A percentile compares a stretch with the other conserved stretches of the same genome.
phyloP scores from a whole-genome alignment of 2,329 filamentous ascomycete genomes.

The Zymoseptoria pseudotritici region DNA sequence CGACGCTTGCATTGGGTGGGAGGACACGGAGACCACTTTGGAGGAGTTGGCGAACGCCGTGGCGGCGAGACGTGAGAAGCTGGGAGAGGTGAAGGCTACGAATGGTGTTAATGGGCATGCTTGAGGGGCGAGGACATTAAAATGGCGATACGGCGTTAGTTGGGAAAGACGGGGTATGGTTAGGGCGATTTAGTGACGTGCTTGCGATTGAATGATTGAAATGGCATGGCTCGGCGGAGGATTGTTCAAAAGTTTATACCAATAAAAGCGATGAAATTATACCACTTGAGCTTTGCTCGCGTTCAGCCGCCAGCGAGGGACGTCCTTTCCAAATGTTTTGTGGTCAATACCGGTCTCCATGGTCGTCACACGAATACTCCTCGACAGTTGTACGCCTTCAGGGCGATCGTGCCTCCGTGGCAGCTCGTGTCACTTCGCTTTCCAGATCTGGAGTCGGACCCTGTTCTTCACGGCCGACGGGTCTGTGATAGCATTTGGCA shows the following conservation, averaged over 20 bases:
- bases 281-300: not conserved
- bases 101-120: conserved; percentile 19
- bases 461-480: no score
- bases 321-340: not conserved
- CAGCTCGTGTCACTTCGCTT: no score
- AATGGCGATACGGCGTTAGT: not conserved
- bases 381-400: no score
- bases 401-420: no score
- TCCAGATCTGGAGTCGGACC: no score
- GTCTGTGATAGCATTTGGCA: no score
- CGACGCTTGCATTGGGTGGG: conserved; percentile 93
- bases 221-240: not conserved
- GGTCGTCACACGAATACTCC: no score
- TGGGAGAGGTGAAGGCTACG: conserved; percentile 21
- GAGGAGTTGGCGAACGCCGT: conserved; percentile 73
- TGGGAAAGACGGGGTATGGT: not conserved
- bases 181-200: not conserved
- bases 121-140: not conserved
- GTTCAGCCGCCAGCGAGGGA: not conserved
- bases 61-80: conserved; percentile 58
- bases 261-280: not conserved
- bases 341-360: not conserved
- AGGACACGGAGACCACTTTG: conserved; percentile 75
- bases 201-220: not conserved
- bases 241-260: not conserved